phyloP scores from a whole-genome alignment of 495 filamentous ascomycete species.

The Penicillium maclennaniae region DNA sequence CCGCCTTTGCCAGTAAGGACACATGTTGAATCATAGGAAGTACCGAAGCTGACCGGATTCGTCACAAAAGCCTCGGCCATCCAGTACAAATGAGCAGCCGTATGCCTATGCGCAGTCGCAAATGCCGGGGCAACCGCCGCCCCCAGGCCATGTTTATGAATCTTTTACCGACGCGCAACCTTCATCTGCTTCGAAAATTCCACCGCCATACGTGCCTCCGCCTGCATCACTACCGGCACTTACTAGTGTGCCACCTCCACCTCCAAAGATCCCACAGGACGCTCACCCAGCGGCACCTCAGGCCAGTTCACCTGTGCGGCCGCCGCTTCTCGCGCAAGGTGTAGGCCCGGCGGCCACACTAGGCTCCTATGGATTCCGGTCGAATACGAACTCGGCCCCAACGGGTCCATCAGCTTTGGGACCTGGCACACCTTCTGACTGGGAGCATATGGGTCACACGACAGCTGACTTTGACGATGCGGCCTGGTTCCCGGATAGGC shows the following conservation, averaged over 20 bases:
- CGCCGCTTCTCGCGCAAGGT: slow-evolving; percentile 19
- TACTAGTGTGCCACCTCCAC: slow-evolving; percentile 36
- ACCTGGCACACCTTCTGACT: slow-evolving; percentile 54
- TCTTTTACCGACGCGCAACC: slow-evolving; percentile 17
- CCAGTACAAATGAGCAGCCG: slow-evolving; percentile 30
- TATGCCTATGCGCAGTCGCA: slow-evolving; percentile 21
- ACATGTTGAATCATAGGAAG: background rate
- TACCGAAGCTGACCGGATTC: background rate
- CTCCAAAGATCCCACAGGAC: slow-evolving; percentile 37
- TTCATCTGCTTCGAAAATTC: slow-evolving; percentile 19
- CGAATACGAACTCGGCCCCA: slow-evolving; percentile 13
- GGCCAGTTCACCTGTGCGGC: slow-evolving; percentile 8
- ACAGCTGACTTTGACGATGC: slow-evolving; percentile 33
- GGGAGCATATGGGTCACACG: slow-evolving; percentile 51
- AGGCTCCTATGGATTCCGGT: slow-evolving; percentile 15
- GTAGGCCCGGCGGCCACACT: slow-evolving; percentile 16
- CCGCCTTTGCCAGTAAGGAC: slow-evolving; percentile 47
- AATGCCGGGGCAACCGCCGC: slow-evolving; percentile 8
- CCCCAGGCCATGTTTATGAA: slow-evolving; percentile 16
- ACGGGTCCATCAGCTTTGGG: slow-evolving; percentile 46
- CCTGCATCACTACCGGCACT: slow-evolving; percentile 16
- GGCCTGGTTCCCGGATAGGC: slow-evolving; percentile 24
- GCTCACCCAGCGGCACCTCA: slow-evolving; percentile 28
- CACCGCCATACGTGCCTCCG: slow-evolving; percentile 24
- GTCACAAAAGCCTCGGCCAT: slow-evolving; percentile 36